A percentile compares a stretch with the other conserved stretches of the same genome.
phyloP scores from a whole-genome alignment of 1,139 yeast genomes.

The Saccharomyces hybrid region DNA sequence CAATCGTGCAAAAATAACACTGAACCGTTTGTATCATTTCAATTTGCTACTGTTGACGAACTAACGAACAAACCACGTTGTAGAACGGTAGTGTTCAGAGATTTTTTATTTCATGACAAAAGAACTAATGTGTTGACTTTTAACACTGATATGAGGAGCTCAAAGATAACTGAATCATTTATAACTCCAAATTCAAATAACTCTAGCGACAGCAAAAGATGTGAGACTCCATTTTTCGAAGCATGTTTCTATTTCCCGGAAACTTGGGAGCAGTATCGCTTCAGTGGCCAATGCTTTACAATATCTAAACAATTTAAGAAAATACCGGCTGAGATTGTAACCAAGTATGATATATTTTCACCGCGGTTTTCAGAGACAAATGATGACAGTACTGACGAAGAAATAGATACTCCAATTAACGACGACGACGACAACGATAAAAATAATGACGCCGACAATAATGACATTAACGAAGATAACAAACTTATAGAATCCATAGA shows the following conservation, averaged over 20 bases:
- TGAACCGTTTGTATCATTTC: slow-evolving; percentile 48
- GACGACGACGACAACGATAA: slow-evolving; percentile 5
- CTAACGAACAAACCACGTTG: slow-evolving; percentile 47
- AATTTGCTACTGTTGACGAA: slow-evolving; percentile 58
- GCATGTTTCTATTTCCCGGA: slow-evolving; percentile 67
- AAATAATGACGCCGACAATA: slow-evolving; percentile 1
- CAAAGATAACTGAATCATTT: slow-evolving; percentile 48
- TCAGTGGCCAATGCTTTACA: slow-evolving; percentile 52
- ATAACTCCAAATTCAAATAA: neutral
- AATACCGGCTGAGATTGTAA: slow-evolving; percentile 10
- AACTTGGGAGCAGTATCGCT: slow-evolving; percentile 59
- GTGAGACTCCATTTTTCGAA: slow-evolving; percentile 42
- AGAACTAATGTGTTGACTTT: slow-evolving; percentile 61
- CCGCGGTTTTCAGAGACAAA: slow-evolving; percentile 17
- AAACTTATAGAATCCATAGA: slow-evolving; percentile 6
- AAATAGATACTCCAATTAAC: neutral
- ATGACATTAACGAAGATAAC: slow-evolving; percentile 5
- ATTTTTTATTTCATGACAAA: slow-evolving; percentile 65
- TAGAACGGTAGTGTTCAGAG: slow-evolving; percentile 66
- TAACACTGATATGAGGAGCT: slow-evolving; percentile 66
- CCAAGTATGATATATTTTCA: slow-evolving; percentile 26
- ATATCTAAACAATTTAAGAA: slow-evolving; percentile 13
- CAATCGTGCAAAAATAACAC: slow-evolving; percentile 43
- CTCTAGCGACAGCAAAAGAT: slow-evolving; percentile 28
- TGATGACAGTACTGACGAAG: neutral